Conservation (phyloP, 2,329 filamentous ascomycete genomes). For the Calonectria henricotiae region DNA sequence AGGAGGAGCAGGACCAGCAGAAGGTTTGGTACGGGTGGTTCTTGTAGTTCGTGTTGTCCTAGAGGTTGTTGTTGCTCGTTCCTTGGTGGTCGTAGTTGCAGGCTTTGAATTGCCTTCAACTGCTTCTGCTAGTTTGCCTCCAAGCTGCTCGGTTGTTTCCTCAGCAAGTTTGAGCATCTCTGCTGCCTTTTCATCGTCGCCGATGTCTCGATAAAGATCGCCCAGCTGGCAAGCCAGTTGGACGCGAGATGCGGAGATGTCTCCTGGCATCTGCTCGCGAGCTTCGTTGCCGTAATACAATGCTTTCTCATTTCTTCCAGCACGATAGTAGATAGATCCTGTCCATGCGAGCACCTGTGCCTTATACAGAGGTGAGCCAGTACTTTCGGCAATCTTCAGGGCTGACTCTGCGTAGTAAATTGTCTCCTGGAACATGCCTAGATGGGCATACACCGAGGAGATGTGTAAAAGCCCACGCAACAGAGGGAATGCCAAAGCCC, state of each 20-base stretch:
- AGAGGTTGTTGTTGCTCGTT: slow-evolving; percentile 42
- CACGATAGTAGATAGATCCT: slow-evolving; percentile 70
- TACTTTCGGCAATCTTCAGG: slow-evolving; percentile 80
- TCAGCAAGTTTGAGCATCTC: slow-evolving; percentile 68
- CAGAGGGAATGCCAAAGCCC: slow-evolving; percentile 83
- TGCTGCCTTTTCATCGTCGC: slow-evolving; percentile 63
- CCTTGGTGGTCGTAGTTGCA: slow-evolving; percentile 37
- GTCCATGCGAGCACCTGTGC: slow-evolving; percentile 71
- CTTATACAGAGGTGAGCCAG: slow-evolving; percentile 74
- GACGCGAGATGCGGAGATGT: slow-evolving; percentile 58
- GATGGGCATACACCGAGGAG: slow-evolving; percentile 84
- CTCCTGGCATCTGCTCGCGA: slow-evolving; percentile 66
- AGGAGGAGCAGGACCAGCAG: slow-evolving; percentile 29
- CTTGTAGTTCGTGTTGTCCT: slow-evolving; percentile 51
- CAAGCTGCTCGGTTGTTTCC: slow-evolving; percentile 61
- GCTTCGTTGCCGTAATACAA: slow-evolving; percentile 70
- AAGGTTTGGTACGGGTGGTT: slow-evolving; percentile 47
- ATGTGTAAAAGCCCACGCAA: slow-evolving; percentile 82
- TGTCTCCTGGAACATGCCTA: slow-evolving; percentile 91
- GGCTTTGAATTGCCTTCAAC: slow-evolving; percentile 36
- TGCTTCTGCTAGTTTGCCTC: slow-evolving; percentile 38
- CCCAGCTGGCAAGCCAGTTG: slow-evolving; percentile 71
- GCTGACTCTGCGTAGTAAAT: slow-evolving; percentile 91
- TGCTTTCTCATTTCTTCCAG: slow-evolving; percentile 74
- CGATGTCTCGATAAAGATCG: slow-evolving; percentile 69